phyloP scores from a whole-genome alignment of 768 basidiomycete genomes.

The Tricholoma saponaceum region DNA sequence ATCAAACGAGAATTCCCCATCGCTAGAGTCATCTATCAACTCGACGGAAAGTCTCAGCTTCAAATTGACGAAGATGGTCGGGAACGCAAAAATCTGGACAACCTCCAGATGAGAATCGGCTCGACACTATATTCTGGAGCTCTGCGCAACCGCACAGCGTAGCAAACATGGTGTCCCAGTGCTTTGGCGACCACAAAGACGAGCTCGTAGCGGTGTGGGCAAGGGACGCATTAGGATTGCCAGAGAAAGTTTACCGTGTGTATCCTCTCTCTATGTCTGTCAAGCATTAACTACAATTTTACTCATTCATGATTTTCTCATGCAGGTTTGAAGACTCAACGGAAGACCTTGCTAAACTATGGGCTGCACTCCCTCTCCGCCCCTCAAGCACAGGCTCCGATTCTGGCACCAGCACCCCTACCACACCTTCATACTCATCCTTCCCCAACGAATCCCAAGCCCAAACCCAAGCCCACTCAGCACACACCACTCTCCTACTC shows the following conservation, averaged over 20 bases:
- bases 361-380: conserved; percentile 37
- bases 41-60: too few species aligned
- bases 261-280: conserved; percentile 19
- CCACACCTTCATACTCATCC: not conserved
- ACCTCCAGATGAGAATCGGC: too few species aligned
- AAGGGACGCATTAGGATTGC: conserved; percentile 72
- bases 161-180: conserved; percentile 62
- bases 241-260: conserved; percentile 60
- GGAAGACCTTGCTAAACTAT: conserved; percentile 74
- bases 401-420: conserved; percentile 1
- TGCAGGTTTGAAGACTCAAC: conserved; percentile 42
- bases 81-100: too few species aligned
- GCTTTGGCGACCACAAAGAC: conserved; percentile 43
- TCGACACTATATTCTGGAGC: conserved; percentile 88
- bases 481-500: conserved; percentile 42
- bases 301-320: not conserved
- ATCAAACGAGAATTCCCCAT: too few species aligned
- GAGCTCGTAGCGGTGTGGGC: conserved; percentile 71
- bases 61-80: too few species aligned
- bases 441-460: not conserved
- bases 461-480: conserved; percentile 31
- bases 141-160: conserved; percentile 83
- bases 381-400: not conserved
- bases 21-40: too few species aligned
- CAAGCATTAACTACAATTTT: not conserved